phyloP scores from a whole-genome alignment of 306 rosid genomes.

The Rosa rugosa region DNA sequence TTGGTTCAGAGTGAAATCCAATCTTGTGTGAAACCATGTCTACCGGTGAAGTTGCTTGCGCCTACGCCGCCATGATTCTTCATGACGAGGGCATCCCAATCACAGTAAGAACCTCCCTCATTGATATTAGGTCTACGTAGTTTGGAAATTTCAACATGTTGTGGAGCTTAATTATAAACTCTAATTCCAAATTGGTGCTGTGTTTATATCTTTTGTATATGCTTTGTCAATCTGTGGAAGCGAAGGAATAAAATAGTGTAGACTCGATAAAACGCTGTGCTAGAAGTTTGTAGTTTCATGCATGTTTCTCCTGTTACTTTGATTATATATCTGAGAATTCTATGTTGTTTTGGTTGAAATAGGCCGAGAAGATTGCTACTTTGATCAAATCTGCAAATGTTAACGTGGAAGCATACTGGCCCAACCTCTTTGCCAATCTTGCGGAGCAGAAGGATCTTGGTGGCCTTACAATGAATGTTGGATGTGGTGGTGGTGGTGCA shows the following conservation, averaged over 20 bases:
- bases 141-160: background rate
- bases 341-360: background rate
- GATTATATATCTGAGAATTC: background rate
- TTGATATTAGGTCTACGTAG: no score
- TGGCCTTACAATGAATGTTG: conserved; percentile 58
- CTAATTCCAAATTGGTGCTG: background rate
- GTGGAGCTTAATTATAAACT: background rate
- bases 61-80: conserved; percentile 60
- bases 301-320: background rate
- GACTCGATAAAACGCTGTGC: no score
- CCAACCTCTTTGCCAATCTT: conserved; percentile 61
- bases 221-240: no score
- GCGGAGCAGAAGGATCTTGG: conserved; percentile 61
- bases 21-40: conserved; percentile 33
- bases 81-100: conserved; percentile 64
- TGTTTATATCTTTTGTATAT: no score
- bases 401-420: conserved; percentile 66
- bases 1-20: background rate
- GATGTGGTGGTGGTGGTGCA: conserved; percentile 47
- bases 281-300: background rate
- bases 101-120: conserved; percentile 42
- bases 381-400: conserved; percentile 59
- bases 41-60: conserved; percentile 53
- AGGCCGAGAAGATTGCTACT: conserved; percentile 69
- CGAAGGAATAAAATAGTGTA: no score